phyloP scores from a whole-genome alignment of 1,284 basidiomycete genomes.

The Pyrrhoderma noxium region DNA sequence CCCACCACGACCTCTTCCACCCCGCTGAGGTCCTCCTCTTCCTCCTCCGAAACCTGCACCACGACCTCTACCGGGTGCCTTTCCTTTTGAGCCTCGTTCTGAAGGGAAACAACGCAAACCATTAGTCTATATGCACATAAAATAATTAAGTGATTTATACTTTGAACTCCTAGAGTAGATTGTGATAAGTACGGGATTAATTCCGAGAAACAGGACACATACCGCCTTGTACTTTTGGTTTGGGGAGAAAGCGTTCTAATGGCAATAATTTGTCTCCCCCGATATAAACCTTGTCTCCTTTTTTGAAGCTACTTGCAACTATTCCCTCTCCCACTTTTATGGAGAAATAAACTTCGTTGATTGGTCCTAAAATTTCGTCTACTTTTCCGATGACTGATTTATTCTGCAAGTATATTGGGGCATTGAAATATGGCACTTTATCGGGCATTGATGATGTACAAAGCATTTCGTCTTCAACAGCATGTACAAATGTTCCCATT shows the following conservation, averaged over 20 bases:
- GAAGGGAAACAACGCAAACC: slow-evolving; percentile 4
- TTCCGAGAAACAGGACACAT: slow-evolving; percentile 26
- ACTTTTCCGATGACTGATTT: slow-evolving; percentile 95
- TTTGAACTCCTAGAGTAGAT: slow-evolving; percentile 16
- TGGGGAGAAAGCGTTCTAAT: slow-evolving; percentile 95
- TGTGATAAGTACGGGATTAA: neutral
- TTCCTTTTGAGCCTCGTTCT: slow-evolving; percentile 50
- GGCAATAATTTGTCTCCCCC: slow-evolving; percentile 94
- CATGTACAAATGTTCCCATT: slow-evolving; percentile 86
- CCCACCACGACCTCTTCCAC: slow-evolving; percentile 37
- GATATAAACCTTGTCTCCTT: slow-evolving; percentile 98
- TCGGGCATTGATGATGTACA: slow-evolving; percentile 81
- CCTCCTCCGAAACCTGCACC: slow-evolving; percentile 35
- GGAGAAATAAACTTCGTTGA: slow-evolving; percentile 98
- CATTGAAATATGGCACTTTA: slow-evolving; percentile 99
- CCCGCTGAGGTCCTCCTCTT: slow-evolving; percentile 36
- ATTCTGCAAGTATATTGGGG: slow-evolving; percentile 97
- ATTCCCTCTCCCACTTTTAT: slow-evolving; percentile 97
- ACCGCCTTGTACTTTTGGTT: slow-evolving; percentile 83
- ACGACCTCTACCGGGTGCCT: slow-evolving; percentile 26
- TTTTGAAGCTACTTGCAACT: slow-evolving; percentile 93
- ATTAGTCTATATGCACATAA: neutral
- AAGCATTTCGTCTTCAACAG: slow-evolving; percentile 98
- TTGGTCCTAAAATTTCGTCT: slow-evolving; percentile 94
- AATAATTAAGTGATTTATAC: slow-evolving; percentile 10